These are phyloP conservation scores for Claviceps arundinis DNA, from an alignment of 2,329 filamentous ascomycete genomes.

Conservation along the genomic window DNA sequence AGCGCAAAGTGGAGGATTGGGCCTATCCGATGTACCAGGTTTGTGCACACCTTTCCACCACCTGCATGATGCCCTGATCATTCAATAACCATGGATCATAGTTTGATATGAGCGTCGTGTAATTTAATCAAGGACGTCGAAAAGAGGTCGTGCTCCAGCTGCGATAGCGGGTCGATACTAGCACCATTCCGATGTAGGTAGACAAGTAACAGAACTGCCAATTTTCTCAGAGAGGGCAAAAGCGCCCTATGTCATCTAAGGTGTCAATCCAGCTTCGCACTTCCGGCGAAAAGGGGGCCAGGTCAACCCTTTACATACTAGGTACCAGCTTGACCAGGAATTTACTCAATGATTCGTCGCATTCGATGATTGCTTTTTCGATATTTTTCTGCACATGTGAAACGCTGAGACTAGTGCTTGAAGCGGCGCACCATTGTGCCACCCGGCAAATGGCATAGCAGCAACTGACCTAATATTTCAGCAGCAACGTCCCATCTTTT, in stretches of 20 bases:
- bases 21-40: constrained; percentile 7
- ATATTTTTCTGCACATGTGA: background rate
- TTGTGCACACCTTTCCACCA: background rate
- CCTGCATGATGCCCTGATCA: background rate
- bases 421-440: background rate
- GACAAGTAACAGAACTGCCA: background rate
- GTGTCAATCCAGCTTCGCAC: background rate
- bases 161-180: background rate
- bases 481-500: too few species aligned
- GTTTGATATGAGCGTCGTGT: constrained; percentile 1
- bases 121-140: background rate
- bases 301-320: background rate
- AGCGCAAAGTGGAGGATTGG: constrained; percentile 9
- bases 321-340: background rate
- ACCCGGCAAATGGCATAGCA: background rate
- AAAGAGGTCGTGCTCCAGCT: background rate
- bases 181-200: background rate
- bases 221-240: background rate
- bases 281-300: background rate
- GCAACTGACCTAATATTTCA: too few species aligned
- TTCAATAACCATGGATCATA: background rate
- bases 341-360: background rate
- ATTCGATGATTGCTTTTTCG: background rate
- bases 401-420: background rate
- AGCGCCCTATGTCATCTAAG: background rate